phyloP scores from a whole-genome alignment of 352 stramenopile genomes.

The Pythium aphanidermatum region DNA sequence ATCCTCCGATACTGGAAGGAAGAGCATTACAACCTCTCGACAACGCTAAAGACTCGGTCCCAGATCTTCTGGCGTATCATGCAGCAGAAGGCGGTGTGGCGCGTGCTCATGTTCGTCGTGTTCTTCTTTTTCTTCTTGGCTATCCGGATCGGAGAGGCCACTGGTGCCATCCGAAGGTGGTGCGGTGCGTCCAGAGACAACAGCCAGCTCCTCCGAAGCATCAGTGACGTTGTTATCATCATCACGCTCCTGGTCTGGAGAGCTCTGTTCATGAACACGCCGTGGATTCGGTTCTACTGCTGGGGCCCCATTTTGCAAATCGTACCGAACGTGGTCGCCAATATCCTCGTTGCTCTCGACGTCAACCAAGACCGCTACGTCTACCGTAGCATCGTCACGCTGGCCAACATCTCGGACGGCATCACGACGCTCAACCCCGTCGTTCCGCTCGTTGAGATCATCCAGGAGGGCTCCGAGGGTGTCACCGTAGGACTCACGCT shows the following conservation, averaged over 20 bases:
- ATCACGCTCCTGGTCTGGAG: slow-evolving; percentile 28
- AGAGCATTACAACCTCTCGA: slow-evolving; percentile 28
- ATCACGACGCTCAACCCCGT: slow-evolving; percentile 20
- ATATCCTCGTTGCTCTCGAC: slow-evolving; percentile 4
- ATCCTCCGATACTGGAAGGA: slow-evolving; percentile 31
- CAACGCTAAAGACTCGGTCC: slow-evolving; percentile 23
- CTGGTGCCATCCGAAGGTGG: slow-evolving; percentile 14
- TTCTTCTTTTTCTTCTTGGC: slow-evolving; percentile 31
- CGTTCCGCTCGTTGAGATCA: slow-evolving; percentile 49
- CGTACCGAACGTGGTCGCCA: slow-evolving; percentile 18
- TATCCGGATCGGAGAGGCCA: slow-evolving; percentile 24
- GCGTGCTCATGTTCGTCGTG: slow-evolving; percentile 29
- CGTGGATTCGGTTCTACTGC: slow-evolving; percentile 27
- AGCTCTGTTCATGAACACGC: slow-evolving; percentile 30
- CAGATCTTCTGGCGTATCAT: slow-evolving; percentile 44
- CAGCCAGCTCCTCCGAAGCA: slow-evolving; percentile 23
- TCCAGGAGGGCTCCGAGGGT: slow-evolving; percentile 49
- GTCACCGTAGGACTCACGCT: slow-evolving; percentile 42
- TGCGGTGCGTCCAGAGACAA: slow-evolving; percentile 24
- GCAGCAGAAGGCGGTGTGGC: slow-evolving; percentile 41
- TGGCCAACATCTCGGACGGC: not conserved
- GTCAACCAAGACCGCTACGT: slow-evolving; percentile 19
- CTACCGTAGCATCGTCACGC: slow-evolving; percentile 16
- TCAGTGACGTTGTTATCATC: slow-evolving; percentile 23
- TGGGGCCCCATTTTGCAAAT: slow-evolving; percentile 25